Evolutionary conservation across 345 rosid genomes (phyloP).

Genomic region (Moricandia moricandioides): DNA sequence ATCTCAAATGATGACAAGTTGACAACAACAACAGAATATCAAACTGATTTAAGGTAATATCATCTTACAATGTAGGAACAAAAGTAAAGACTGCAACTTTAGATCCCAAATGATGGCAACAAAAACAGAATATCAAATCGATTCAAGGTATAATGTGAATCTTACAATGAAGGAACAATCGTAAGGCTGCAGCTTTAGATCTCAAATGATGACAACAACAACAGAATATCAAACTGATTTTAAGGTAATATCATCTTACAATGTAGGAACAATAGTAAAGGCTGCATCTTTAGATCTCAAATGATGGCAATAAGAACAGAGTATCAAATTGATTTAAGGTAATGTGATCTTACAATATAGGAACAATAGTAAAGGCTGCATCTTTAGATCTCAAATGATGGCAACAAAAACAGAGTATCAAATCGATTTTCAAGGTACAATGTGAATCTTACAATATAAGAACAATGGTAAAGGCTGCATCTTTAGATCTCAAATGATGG

Average conservation of each 20-base stretch:
- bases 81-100: neutral
- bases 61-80: constrained; percentile 4
- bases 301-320: neutral
- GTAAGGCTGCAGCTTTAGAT: neutral
- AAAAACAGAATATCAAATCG: neutral
- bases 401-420: neutral
- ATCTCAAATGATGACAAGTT: too few relatives aligned
- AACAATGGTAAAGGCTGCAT: neutral
- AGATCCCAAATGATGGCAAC: too few relatives aligned
- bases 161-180: neutral
- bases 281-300: too few relatives aligned
- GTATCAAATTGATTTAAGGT: neutral
- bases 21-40: neutral
- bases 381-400: neutral
- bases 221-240: neutral
- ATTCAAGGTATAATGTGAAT: neutral
- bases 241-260: neutral
- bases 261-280: neutral
- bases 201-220: neutral
- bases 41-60: neutral
- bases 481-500: neutral
- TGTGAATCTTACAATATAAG: neutral
- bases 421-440: neutral
- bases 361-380: neutral
- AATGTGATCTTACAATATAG: neutral